Conservation (phyloP, 2,329 filamentous ascomycete species). For the Apiospora kogelbergensis region DNA sequence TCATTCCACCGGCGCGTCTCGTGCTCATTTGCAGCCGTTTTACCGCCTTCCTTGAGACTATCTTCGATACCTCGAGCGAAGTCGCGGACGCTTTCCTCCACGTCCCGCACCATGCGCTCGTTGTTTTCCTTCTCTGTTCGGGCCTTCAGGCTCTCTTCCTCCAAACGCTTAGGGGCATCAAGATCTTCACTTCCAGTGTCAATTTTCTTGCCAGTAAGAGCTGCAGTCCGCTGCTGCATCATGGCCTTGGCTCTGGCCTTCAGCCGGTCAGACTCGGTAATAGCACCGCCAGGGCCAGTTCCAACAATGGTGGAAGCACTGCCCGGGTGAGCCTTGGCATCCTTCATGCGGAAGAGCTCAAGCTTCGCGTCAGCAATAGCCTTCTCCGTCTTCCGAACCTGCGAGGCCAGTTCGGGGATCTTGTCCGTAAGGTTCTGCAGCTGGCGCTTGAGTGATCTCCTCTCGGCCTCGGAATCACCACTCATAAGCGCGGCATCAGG, state of each 20-base stretch:
- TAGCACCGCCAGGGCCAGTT: constrained; percentile 83
- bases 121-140: constrained; percentile 89
- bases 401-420: constrained; percentile 86
- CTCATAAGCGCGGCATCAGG: constrained; percentile 71
- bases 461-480: constrained; percentile 84
- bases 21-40: constrained; percentile 78
- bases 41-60: constrained; percentile 76
- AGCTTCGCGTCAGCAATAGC: constrained; percentile 88
- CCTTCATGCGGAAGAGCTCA: constrained; percentile 89
- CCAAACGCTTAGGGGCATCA: constrained; percentile 79
- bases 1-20: constrained; percentile 95
- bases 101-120: constrained; percentile 93
- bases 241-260: constrained; percentile 95
- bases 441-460: constrained; percentile 82
- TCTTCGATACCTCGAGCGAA: constrained; percentile 85
- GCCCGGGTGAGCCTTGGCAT: constrained; percentile 87
- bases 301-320: constrained; percentile 81
- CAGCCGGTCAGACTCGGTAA: constrained; percentile 91
- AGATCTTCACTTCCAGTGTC: constrained; percentile 68
- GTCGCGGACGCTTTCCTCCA: constrained; percentile 92
- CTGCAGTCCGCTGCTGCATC: constrained; percentile 97
- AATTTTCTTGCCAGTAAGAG: constrained; percentile 81
- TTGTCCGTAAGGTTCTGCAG: constrained; percentile 86
- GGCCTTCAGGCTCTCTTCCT: constrained; percentile 81
- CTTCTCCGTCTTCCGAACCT: constrained; percentile 87